Base-by-base conservation (phyloP, 179 eudicot species). In the Sideroxylon spinosum region DNA sequence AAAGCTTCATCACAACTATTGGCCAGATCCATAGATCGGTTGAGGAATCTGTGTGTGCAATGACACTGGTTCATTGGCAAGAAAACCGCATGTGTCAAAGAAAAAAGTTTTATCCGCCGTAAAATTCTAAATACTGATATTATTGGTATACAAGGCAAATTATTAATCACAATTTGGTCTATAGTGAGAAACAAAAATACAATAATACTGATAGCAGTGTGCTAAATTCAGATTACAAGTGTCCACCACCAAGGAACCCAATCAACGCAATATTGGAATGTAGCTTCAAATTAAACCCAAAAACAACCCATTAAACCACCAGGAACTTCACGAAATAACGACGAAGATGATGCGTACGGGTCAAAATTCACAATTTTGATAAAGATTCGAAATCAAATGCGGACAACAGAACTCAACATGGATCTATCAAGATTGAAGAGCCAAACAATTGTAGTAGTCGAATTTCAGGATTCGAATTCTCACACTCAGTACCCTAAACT, bases 401-500 rank as follows among this genome's bases (percentile, higher is more conserved):
- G 3, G 48, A 75, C 59, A 7, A 48, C 7, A 11, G 0, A 26
- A 63, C 8, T 48, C 69, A 28, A 2, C 48, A 64, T 9, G 44
- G 78, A 76, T 76, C 78, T 76, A 76, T 49, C 46, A 19, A 49
- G 60, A 64, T 26, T 59, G 78, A 64, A 26, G 61, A 26, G 17
- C 48, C 44, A 64, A 46, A 53, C 46, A n/a, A 10, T 49, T 17
- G 23, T 20, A 49, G 17, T 10, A 4, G 50, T 19, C 32, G 28
- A 65, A 64, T 76, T 64, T 49, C 68, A 23, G 44, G 5, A 37
- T 37, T 3, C 49, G 49, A 76, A 10, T 64, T 52, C 49, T 10
- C 71, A 37, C 44, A 37, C 44, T 37, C 44, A 37, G 44, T 37
- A 66, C 25, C 59, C 78, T n/a, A 61, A 44, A 61, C 56, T 46